Percentiles rank a stretch among this genome's conserved stretches.
phyloP scores from a whole-genome alignment of 192 early-diverging fungal species.

The Dissophora ornata region DNA sequence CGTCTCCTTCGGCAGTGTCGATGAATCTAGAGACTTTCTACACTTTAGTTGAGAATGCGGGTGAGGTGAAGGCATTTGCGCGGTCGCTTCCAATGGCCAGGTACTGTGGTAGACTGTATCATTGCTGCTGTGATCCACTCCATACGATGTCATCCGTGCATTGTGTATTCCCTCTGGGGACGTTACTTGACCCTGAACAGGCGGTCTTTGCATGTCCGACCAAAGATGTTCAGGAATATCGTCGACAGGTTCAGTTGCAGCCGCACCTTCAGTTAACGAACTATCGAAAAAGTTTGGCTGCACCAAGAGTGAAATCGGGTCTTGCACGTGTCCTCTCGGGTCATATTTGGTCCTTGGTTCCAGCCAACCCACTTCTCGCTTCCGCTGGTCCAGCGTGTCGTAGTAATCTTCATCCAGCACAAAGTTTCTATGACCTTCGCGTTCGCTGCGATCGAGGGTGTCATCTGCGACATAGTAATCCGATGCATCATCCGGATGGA shows the following conservation, averaged over 20 bases:
- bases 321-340: constrained; percentile 19
- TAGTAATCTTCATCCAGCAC: constrained; percentile 15
- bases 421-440: neutral
- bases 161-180: too few relatives aligned
- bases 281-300: constrained; percentile 5
- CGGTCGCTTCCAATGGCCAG: too few relatives aligned
- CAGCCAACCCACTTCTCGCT: constrained; percentile 3
- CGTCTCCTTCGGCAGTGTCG: too few relatives aligned
- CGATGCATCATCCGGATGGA: neutral
- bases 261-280: neutral
- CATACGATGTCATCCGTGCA: too few relatives aligned
- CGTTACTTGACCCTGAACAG: too few relatives aligned
- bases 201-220: neutral
- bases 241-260: too few relatives aligned
- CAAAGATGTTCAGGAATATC: too few relatives aligned
- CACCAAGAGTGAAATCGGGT: constrained; percentile 7
- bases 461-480: neutral
- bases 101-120: too few relatives aligned
- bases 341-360: constrained; percentile 2
- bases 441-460: neutral
- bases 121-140: too few relatives aligned
- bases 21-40: too few relatives aligned
- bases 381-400: constrained; percentile 12
- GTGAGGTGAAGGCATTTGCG: too few relatives aligned
- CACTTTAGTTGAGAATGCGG: too few relatives aligned